Percentiles rank a stretch among this genome's conserved stretches.
phyloP scores from a whole-genome alignment of 1,284 basidiomycete species.

The Sphaerobolus stellatus region DNA sequence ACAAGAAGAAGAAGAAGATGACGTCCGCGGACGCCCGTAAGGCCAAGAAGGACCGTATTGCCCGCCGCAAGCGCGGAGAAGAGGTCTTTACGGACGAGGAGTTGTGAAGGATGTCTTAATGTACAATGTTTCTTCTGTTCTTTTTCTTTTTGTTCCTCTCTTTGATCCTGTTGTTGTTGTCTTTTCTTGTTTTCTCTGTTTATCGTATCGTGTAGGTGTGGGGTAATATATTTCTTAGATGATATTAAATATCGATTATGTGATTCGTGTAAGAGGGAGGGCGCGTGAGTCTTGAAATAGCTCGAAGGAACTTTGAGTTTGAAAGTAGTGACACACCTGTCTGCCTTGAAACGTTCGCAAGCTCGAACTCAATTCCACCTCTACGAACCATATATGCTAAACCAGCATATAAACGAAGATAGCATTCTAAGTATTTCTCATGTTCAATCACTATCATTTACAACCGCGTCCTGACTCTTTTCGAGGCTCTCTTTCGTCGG shows the following conservation, averaged over 20 bases:
- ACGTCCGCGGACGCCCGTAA: conserved; percentile 82
- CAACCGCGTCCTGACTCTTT: too few relatives aligned
- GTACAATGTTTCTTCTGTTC: conserved; percentile 3
- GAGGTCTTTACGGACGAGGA: conserved; percentile 69
- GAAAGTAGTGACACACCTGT: not conserved
- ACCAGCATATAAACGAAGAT: too few relatives aligned
- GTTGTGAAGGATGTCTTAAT: conserved; percentile 37
- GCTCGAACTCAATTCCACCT: too few relatives aligned
- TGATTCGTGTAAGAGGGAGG: not conserved
- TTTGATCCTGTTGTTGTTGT: conserved; percentile 20
- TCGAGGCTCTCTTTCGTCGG: too few relatives aligned
- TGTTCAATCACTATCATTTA: too few relatives aligned
- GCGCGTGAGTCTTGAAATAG: not conserved
- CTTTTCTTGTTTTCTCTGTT: conserved; percentile 9
- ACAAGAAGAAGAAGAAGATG: conserved; percentile 83
- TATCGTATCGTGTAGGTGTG: conserved; percentile 16
- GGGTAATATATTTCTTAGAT: conserved; percentile 13
- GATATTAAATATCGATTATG: not conserved
- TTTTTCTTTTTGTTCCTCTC: conserved; percentile 11
- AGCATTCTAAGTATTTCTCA: too few relatives aligned
- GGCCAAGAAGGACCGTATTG: conserved; percentile 93
- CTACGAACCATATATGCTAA: too few relatives aligned
- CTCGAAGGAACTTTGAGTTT: not conserved
- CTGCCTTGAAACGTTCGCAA: too few relatives aligned
- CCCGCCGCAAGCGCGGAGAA: conserved; percentile 80